Evolutionary conservation across 495 filamentous ascomycete species (phyloP).

Genomic region (Podospora australis): DNA sequence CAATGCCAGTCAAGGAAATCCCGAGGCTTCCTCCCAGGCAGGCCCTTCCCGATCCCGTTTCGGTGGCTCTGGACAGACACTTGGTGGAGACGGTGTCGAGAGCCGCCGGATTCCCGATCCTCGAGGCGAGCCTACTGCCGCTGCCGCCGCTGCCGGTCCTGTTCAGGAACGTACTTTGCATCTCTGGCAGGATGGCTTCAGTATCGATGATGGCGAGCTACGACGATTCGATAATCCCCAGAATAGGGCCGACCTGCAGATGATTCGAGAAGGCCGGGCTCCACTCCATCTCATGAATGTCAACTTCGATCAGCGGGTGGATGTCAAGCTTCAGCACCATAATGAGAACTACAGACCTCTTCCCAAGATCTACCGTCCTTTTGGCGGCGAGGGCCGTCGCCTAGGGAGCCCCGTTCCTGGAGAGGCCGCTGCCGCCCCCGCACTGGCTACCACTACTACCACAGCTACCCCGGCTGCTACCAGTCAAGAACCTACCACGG

Average conservation of each 20-base stretch:
- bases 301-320: conserved; percentile 72
- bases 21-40: conserved; percentile 45
- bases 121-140: conserved; percentile 35
- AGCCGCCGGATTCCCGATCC: conserved; percentile 67
- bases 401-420: conserved; percentile 90
- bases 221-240: conserved; percentile 82
- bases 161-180: conserved; percentile 61
- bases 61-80: conserved; percentile 72
- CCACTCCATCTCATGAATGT: conserved; percentile 88
- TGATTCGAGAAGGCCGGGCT: conserved; percentile 81
- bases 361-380: conserved; percentile 84
- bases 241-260: conserved; percentile 70
- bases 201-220: conserved; percentile 89
- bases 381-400: conserved; percentile 72
- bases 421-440: conserved; percentile 30
- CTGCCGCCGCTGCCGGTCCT: conserved; percentile 32
- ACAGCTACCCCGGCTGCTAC: conserved; percentile 32
- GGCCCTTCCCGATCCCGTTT: conserved; percentile 55
- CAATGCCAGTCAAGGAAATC: conserved; percentile 44
- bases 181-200: conserved; percentile 92
- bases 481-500: conserved; percentile 34
- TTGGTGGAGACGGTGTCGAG: conserved; percentile 84
- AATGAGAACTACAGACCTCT: conserved; percentile 74
- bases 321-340: conserved; percentile 84
- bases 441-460: conserved; percentile 32